Percentiles rank a stretch among this genome's conserved stretches.
Evolutionary conservation across 2,329 filamentous ascomycete species (phyloP).

Genomic region (Kalmusia sp.): DNA sequence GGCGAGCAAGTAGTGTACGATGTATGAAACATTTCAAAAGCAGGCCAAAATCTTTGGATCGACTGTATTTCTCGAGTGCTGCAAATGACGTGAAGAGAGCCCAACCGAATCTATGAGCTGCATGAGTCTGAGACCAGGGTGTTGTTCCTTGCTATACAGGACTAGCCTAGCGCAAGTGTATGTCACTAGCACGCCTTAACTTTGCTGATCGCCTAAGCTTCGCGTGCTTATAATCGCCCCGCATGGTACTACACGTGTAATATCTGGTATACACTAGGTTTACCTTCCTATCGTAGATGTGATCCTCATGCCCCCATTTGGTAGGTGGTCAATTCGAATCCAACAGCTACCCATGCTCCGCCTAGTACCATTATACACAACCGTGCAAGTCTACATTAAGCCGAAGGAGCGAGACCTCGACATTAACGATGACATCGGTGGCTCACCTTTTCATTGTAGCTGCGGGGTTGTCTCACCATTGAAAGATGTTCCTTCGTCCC

Average conservation of each 20-base stretch:
- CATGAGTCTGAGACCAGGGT: background rate
- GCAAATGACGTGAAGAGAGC: background rate
- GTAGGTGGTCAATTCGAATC: background rate
- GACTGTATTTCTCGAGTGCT: no score
- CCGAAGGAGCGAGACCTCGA: background rate
- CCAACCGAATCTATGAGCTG: no score
- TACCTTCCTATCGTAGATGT: background rate
- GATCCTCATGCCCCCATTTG: background rate
- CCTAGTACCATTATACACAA: background rate
- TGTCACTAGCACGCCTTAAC: background rate
- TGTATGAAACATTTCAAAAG: no score
- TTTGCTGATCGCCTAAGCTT: background rate
- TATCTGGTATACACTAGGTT: no score
- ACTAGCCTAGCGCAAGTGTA: background rate
- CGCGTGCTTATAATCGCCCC: background rate
- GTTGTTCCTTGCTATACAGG: background rate
- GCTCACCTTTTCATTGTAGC: background rate
- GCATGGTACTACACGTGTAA: background rate
- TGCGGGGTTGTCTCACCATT: background rate
- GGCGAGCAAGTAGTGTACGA: constrained; percentile 2
- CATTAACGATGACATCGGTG: background rate
- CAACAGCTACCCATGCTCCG: background rate
- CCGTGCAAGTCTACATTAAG: background rate
- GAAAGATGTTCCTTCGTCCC: no score
- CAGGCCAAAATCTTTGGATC: no score